phyloP scores from a whole-genome alignment of 139 green algal species.

The Auxenochlorella pyrenoidosa region DNA sequence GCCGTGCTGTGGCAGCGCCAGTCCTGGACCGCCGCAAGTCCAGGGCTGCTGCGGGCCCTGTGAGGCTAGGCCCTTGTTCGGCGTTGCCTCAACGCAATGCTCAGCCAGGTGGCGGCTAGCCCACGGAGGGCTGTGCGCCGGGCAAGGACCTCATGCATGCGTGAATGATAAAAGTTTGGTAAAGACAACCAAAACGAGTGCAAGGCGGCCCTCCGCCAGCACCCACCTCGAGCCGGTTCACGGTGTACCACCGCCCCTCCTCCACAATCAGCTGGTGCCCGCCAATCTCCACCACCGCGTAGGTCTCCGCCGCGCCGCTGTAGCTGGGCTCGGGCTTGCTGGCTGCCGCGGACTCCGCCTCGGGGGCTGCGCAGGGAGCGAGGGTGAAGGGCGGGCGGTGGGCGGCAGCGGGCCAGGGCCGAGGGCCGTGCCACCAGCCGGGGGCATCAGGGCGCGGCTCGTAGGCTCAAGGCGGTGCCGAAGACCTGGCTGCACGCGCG shows the following conservation, averaged over 20 bases:
- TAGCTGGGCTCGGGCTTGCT: constrained; percentile 37
- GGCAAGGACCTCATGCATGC: too few relatives aligned
- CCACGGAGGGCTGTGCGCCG: too few relatives aligned
- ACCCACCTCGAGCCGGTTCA: constrained; percentile 87
- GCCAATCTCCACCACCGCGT: constrained; percentile 91
- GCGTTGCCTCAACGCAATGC: too few relatives aligned
- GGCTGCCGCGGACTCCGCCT: background rate
- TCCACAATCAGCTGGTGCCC: constrained; percentile 93
- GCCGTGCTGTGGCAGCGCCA: too few relatives aligned
- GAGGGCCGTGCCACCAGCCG: background rate
- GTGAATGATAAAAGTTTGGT: background rate
- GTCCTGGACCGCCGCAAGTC: too few relatives aligned
- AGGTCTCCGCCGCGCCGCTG: constrained; percentile 62
- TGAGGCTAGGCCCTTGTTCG: too few relatives aligned
- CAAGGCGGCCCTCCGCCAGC: background rate
- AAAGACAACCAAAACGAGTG: background rate
- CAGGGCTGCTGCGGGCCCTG: too few relatives aligned
- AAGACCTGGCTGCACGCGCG: too few relatives aligned
- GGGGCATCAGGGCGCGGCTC: background rate
- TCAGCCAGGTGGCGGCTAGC: too few relatives aligned
- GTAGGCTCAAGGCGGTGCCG: background rate
- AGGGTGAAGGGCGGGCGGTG: background rate
- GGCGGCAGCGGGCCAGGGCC: background rate
- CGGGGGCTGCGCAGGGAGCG: background rate
- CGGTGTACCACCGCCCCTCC: constrained; percentile 92